Base-by-base conservation (phyloP, 768 basidiomycete genomes). In the Collybia nuda region DNA sequence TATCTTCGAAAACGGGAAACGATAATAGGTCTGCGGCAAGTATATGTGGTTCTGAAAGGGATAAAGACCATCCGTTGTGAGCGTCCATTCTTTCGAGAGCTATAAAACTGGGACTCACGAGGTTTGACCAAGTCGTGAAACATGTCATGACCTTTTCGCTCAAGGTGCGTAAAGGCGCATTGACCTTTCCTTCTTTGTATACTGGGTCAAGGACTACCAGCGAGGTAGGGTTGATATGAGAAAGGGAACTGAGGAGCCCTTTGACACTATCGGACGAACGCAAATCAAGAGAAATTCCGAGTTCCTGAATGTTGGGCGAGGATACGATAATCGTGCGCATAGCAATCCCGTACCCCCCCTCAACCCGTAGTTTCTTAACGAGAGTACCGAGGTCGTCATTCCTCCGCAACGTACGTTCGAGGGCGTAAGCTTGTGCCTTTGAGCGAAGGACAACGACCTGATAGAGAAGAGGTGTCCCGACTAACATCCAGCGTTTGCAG, bases 331-430 rank as follows among this genome's bases (percentile, higher is more conserved):
- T 43, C 42, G 37, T 37, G n/a, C 48, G 29, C 52, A 57, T 54
- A 3, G 39, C 44, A 2, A 15, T 5, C 6, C 59, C 56, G 14
- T 54, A 61, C 1, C 57, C 59, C 7, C 61, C 60, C 47, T 64
- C 61, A 26, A 64, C 49, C n/a, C 62, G 56, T 8, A 65, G 49
- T 38, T 63, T 64, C 43, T 57, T 55, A 38, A 64, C 61, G 39
- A 61, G 60, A 4, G 19, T 8, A 17, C 60, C 65, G 2, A 64
- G 54, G 5, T 47, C 38, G 9, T 29, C 18, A 37, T 61, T 61
- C 3, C 19, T 35, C 18, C 54, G 47, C 1, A 66, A 47, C 0
- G 57, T 51, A 0, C 40, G 41, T 12, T 54, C 52, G n/a, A 65
- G 40, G 6, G 62, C 56, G 4, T 50, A 28, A 0, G 57, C 57